Evolutionary conservation across 1,139 yeast genomes (phyloP), one percentile per base, ranked within the genome.

Genomic region (Sugiyamaella paludigena): DNA sequence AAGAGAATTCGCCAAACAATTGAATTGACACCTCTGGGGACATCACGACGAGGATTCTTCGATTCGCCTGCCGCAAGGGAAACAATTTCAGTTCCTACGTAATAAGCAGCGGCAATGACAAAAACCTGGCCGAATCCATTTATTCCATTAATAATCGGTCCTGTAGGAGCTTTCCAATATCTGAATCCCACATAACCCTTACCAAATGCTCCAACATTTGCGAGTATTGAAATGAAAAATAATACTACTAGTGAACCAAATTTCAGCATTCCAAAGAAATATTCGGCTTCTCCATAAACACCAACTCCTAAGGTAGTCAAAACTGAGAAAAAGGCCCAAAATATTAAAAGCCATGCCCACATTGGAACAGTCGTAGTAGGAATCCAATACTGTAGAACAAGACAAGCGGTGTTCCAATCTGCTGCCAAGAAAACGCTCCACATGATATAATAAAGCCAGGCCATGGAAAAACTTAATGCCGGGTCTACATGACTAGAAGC

Each of bases 1-100:
- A 48, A 48, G 29, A 48, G 42, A 24, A 48, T 48, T 40, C 51
- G 15, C 51, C 51, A 48, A 2, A 48, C 49, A 11, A 46, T 38
- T 11, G 47, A 43, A 35, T 47, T 47, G 24, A 46, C 46, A 8
- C 46, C 49, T 11, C 43, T 31, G 24, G 51, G 51, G 15, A 48
- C 49, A 32, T 48, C 51, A 36, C 42, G 38, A 35, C 49, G 15
- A 3, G 51, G 51, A 28, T 48, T 44, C 30, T 45, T 48, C 11
- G 51, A 48, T 28, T 48, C 51, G 13, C 51, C 51, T n/a, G 51
- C 51, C 13, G 51, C 51, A n/a, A 48, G 41, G 31, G 46, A 39
- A 11, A 48, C 51, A 30, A 48, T 48, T 16, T 48, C 51, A 31
- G 51, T 48, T 1, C 51, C 51, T 5, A 48, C 51, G 15, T 48